Conservation (phyloP, 108 stramenopile genomes). For the Conticribra weissflogii region DNA sequence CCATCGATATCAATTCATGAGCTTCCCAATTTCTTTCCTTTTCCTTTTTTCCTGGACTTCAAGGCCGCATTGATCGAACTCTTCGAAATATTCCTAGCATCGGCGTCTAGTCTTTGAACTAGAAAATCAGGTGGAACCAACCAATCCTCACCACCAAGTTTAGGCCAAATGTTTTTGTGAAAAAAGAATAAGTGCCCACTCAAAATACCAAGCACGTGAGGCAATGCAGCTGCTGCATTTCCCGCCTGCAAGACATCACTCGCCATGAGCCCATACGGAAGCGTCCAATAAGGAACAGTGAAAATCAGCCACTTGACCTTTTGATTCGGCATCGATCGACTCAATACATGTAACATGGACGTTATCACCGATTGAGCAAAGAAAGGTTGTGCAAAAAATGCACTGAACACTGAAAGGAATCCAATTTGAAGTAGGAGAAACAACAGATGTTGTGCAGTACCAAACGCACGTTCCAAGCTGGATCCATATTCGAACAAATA, state of each 20-base stretch:
- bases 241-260: constrained; percentile 84
- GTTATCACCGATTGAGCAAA: constrained; percentile 83
- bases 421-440: constrained; percentile 74
- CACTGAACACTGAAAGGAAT: constrained; percentile 58
- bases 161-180: constrained; percentile 85
- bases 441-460: constrained; percentile 74
- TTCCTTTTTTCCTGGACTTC: constrained; percentile 73
- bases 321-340: constrained; percentile 82
- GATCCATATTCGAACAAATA: constrained; percentile 87
- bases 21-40: constrained; percentile 79
- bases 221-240: constrained; percentile 70
- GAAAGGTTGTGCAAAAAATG: constrained; percentile 80
- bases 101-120: constrained; percentile 58
- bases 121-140: constrained; percentile 78
- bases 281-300: constrained; percentile 84
- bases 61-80: constrained; percentile 62
- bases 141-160: constrained; percentile 86
- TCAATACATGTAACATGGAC: constrained; percentile 87
- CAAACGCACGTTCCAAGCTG: constrained; percentile 82
- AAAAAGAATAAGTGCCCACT: constrained; percentile 88
- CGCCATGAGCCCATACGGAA: constrained; percentile 87
- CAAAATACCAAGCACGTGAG: constrained; percentile 88
- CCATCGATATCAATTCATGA: too few species aligned
- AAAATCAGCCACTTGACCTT: constrained; percentile 90
- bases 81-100: constrained; percentile 48